Base-by-base conservation (phyloP, 139 green algal species). In the Chlorella sorokiniana region DNA sequence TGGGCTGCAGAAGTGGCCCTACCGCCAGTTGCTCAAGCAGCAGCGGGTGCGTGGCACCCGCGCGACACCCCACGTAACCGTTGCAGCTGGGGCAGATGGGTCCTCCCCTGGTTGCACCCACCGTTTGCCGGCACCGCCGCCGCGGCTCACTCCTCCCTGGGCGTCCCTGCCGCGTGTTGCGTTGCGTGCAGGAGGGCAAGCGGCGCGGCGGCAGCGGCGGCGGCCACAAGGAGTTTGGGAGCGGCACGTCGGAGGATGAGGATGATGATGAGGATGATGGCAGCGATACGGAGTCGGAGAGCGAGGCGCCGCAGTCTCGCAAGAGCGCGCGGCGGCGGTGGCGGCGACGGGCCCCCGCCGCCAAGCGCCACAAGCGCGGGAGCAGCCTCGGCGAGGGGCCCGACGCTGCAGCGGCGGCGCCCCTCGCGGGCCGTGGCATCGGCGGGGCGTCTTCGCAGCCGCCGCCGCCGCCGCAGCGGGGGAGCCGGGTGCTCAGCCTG, bases 1-100 rank as follows among this genome's bases (percentile, higher is more conserved):
- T 69, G 73, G 73, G 10, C 73, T 79, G 23, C 62, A 79, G 14
- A 79, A 79, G 73, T 79, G 73, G 73, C 73, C 73, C 37, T 79
- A 79, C 38, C 73, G 73, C 0, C 73, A 79, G 52, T 54, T 79
- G 37, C 52, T 79, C 35, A 79, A 79, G 54, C 52, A 79, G 54
- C 51, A 54, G 37, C 37, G 73, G 73, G 73, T 79, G 73, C 69
- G 73, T 18, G 8, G 42, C 63, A 33, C 8, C 59, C 59, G 59
- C 2, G 59, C 52, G 10, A 3, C 22, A 3, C 52, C n/a, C n/a
- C n/a, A n/a, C n/a, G n/a, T n/a, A n/a, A n/a, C n/a, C n/a, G n/a
- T n/a, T n/a, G n/a, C n/a, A n/a, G n/a, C n/a, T n/a, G n/a, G 52
- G 22, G 52, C 52, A 62, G 52, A 23, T 20, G 22, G 52, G 22